A percentile compares a stretch with the other conserved stretches of the same genome.
Conservation (phyloP, 192 early-diverging fungal species). For the Coemansia sp. region DNA sequence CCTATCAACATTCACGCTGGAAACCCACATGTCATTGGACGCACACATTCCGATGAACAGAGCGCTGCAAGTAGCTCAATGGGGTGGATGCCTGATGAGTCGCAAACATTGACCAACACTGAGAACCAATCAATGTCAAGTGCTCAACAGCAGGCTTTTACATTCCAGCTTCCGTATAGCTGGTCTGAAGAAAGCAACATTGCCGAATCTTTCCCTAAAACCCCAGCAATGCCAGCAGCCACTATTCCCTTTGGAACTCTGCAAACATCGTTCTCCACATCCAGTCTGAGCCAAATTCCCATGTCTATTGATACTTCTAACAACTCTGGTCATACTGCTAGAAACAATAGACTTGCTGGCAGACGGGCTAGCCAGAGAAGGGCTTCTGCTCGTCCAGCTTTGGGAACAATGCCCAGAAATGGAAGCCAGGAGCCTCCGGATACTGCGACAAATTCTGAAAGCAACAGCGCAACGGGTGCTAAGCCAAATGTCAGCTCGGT, state of each 20-base stretch:
- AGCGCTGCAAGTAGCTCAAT: background rate
- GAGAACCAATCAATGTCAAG: background rate
- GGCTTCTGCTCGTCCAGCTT: background rate
- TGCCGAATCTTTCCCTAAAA: background rate
- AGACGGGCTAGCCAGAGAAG: background rate
- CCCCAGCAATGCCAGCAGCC: background rate
- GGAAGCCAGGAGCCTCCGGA: background rate
- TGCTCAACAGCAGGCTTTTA: background rate
- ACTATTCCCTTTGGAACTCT: background rate
- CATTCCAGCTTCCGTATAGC: conserved; percentile 11
- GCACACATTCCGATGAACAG: background rate
- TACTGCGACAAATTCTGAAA: background rate
- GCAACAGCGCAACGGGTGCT: background rate
- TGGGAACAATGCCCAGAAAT: background rate
- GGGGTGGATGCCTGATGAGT: background rate
- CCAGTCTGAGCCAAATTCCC: background rate
- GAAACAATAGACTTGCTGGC: background rate
- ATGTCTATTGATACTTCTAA: background rate
- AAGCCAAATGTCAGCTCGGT: conserved; percentile 1
- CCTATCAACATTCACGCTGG: background rate
- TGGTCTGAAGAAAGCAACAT: background rate
- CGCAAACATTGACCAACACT: background rate
- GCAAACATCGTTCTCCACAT: background rate
- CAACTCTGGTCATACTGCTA: background rate
- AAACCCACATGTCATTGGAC: background rate